These are phyloP conservation scores for Penicillium sp. DNA, from an alignment of 2,329 filamentous ascomycete species.

Conservation along the genomic window DNA sequence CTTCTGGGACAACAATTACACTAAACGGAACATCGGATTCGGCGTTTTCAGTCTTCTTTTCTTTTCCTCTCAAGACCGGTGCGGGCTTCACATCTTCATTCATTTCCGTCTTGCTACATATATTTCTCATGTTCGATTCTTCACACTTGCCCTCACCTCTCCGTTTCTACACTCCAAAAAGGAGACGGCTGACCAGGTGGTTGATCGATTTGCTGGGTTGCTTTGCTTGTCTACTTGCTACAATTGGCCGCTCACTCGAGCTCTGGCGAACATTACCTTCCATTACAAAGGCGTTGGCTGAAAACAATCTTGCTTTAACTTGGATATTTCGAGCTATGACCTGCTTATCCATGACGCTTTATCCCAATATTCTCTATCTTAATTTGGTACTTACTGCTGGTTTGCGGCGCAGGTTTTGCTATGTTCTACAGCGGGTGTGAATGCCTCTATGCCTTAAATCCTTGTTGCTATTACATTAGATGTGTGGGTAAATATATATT, in stretches of 20 bases:
- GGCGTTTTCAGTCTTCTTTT: slow-evolving; percentile 24
- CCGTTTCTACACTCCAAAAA: not conserved
- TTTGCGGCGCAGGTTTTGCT: not conserved
- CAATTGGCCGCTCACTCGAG: not conserved
- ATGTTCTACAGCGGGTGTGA: not conserved
- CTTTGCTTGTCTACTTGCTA: slow-evolving; percentile 5
- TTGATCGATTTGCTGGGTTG: not conserved
- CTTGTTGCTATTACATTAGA: not conserved
- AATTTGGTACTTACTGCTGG: not conserved
- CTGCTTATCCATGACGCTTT: not conserved
- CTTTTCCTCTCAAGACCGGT: slow-evolving; percentile 1
- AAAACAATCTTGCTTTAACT: slow-evolving; percentile 1
- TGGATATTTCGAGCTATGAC: slow-evolving; percentile 3
- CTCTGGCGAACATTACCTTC: not conserved
- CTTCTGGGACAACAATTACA: slow-evolving; percentile 27
- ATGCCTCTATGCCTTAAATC: too few relatives aligned
- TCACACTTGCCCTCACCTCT: not conserved
- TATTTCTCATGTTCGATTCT: slow-evolving; percentile 1
- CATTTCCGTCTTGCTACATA: slow-evolving; percentile 5
- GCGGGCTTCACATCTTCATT: not conserved
- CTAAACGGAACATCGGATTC: slow-evolving; percentile 27
- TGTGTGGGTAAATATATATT: not conserved
- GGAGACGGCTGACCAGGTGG: not conserved
- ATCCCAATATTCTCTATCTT: not conserved
- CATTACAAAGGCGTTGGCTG: slow-evolving; percentile 15